phyloP scores from a whole-genome alignment of 768 basidiomycete species.

The Infundibulicybe gibba region DNA sequence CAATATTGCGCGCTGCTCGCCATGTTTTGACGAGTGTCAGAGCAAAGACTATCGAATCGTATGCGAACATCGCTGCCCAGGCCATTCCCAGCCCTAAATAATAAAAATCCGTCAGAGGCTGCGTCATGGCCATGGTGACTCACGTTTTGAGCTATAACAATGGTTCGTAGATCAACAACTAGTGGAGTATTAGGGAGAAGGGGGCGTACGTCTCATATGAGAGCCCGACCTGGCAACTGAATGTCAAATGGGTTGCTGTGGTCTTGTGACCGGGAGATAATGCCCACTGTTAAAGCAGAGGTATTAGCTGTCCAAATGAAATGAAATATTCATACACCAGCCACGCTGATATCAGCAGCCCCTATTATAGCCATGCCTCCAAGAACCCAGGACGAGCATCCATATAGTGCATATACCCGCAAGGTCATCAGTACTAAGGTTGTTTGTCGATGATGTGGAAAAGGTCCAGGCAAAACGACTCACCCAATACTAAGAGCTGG shows the following conservation, averaged over 20 bases:
- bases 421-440: constrained; percentile 37
- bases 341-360: constrained; percentile 21
- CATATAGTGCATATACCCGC: constrained; percentile 49
- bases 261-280: constrained; percentile 33
- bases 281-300: constrained; percentile 30
- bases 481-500: constrained; percentile 44
- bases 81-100: constrained; percentile 27
- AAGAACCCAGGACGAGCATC: constrained; percentile 33
- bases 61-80: constrained; percentile 50
- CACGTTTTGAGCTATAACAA: constrained; percentile 13
- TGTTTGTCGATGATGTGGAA: too few relatives aligned
- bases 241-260: constrained; percentile 12
- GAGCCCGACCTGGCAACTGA: constrained; percentile 32
- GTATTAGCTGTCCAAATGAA: not conserved
- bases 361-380: constrained; percentile 28
- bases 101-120: not conserved
- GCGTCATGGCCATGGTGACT: not conserved
- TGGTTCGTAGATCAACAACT: not conserved
- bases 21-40: constrained; percentile 45
- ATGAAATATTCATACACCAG: constrained; percentile 29
- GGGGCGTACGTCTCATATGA: constrained; percentile 23
- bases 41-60: constrained; percentile 42
- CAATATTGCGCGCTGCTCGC: constrained; percentile 22
- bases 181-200: not conserved
- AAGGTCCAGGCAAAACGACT: constrained; percentile 11